Evolutionary conservation across 345 rosid genomes (phyloP).

Genomic region (Eucalyptus camaldulensis): DNA sequence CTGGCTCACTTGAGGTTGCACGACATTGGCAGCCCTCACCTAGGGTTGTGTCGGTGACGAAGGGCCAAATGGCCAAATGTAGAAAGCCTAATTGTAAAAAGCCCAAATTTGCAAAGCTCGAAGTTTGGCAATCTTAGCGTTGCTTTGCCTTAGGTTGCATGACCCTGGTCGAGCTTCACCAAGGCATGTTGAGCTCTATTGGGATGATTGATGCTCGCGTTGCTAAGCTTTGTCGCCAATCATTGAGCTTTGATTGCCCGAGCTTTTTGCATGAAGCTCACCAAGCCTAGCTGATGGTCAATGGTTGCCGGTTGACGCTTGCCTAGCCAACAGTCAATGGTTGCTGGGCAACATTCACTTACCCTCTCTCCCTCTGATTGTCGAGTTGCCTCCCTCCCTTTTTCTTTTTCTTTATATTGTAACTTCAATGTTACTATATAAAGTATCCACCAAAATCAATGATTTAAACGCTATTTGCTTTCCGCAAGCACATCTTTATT

Average conservation of each 20-base stretch:
- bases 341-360: neutral
- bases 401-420: neutral
- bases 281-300: neutral
- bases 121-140: neutral
- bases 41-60: fast-evolving
- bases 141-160: neutral
- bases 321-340: neutral
- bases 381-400: neutral
- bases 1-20: neutral
- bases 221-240: neutral
- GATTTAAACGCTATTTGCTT: neutral
- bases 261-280: neutral
- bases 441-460: neutral
- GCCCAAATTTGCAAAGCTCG: neutral
- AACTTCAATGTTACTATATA: neutral
- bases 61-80: neutral
- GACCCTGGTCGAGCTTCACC: neutral
- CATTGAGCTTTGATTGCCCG: neutral
- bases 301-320: neutral
- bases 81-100: neutral
- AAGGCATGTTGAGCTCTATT: neutral
- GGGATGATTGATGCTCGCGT: neutral
- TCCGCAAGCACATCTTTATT: neutral
- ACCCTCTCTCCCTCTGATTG: neutral
- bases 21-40: neutral